Base-by-base conservation (phyloP, 2,329 filamentous ascomycete genomes). In the Xylariaceae sp. region DNA sequence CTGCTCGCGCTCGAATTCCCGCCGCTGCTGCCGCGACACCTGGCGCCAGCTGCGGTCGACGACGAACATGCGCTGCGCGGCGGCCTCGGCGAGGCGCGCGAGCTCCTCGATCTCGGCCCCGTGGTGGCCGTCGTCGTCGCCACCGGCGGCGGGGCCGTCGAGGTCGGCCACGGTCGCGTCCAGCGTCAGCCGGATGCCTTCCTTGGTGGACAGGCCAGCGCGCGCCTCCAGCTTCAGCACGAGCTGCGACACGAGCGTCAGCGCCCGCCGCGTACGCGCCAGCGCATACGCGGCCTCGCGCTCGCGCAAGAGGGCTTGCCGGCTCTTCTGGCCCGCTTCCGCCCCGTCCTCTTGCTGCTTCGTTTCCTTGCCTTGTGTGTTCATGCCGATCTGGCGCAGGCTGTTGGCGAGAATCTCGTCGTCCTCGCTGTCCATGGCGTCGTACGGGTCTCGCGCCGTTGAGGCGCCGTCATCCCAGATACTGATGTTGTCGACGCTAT, bases 171-270 rank as follows among this genome's bases (percentile, higher is more conserved):
- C 42, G 5, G 49, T 54, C 0, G 49, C 46, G 32, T 55, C 53
- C 3, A 55, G 44, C 2, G 52, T 52, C 15, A 45, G 44, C 12
- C 50, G 40, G 15, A 56, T 50, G 0, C 46, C 46, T 21, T 55
- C 47, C 7, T 55, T 54, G 9, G 46, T 46, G 5, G 45, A 36
- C 17, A 50, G 50, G 6, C 45, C 43, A 7, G 49, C 38, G 12
- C 51, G 46, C 8, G 42, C 49, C 32, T 56, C 50, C 11, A 55
- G 35, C 32, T 56, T 56, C 2, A 56, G 40, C n/a, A 53, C 18
- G 30, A 49, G 52, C 32, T 56, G 50, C 1, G 46, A 48, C 5
- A 48, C 33, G 12, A 41, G 42, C 1, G 49, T 52, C 8, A 56
- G 36, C 27, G 47, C 53, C 5, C 37, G 38, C 5, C 44, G 41